Base-by-base conservation (phyloP, 2,329 filamentous ascomycete species). In the Exophiala xenobiotica region DNA sequence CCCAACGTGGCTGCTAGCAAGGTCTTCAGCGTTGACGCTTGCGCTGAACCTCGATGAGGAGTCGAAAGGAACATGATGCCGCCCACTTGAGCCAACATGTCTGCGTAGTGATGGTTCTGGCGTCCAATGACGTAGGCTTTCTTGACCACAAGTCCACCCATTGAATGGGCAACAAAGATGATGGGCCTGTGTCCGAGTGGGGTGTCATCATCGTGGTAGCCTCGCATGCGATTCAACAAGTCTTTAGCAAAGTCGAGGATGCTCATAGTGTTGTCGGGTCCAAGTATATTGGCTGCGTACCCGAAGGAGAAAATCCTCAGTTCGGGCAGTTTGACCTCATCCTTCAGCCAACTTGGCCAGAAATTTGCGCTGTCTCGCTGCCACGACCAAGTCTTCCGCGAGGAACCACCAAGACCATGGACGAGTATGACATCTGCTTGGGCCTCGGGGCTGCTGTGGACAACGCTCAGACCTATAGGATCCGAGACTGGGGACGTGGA, bases 321-420 rank as follows among this genome's bases (percentile, higher is more conserved):
- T 16, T 16, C 16, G 3, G 42, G 39, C n/a, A 65, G 51, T 1
- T 43, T 55, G 0, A 57, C 55, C 16, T 67, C 65, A 3, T 48
- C 35, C n/a, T 67, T 67, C 0, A 74, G 65, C 68, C 69, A 75
- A 23, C 61, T 48, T 9, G 73, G 72, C 73, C 72, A 75, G 52
- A 69, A 75, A 5, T 42, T 26, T 18, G 33, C 27, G 9, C 12
- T 11, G 8, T 53, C 44, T 16, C 29, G 12, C 9, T 53, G 19
- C n/a, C 31, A 63, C 7, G 64, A 63, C 73, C 74, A 76, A 53
- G 73, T 74, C 49, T 68, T 67, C 2, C 63, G 58, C 2, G 69
- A 69, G 16, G 64, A 61, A 4, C 71, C 70, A 3, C 68, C 67
- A 3, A 73, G 62, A 3, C 70, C 70, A 55, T 74, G 70, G 5